Evolutionary conservation across 495 filamentous ascomycete species (phyloP).

Genomic region (Aspergillus campestris): DNA sequence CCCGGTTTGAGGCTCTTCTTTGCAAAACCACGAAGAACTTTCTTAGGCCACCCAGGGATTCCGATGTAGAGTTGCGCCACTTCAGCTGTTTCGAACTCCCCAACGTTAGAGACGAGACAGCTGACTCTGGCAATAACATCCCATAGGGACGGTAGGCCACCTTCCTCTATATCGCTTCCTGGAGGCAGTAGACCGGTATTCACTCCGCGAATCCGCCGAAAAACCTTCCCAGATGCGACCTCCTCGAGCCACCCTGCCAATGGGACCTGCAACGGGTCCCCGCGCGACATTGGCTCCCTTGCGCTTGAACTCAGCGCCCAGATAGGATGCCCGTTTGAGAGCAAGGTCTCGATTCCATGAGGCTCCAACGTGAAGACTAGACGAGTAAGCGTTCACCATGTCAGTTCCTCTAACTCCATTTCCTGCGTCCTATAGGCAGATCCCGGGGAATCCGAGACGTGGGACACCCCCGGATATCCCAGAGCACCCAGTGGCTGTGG

Average conservation of each 20-base stretch:
- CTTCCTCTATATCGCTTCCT: constrained; percentile 29
- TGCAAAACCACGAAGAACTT: constrained; percentile 58
- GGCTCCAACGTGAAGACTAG: constrained; percentile 48
- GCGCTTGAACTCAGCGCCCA: constrained; percentile 45
- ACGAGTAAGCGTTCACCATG: constrained; percentile 50
- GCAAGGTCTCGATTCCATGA: constrained; percentile 45
- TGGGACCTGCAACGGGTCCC: constrained; percentile 51
- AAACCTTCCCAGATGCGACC: constrained; percentile 72
- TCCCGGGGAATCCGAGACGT: constrained; percentile 49
- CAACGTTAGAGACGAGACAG: constrained; percentile 43
- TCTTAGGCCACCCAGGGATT: constrained; percentile 38
- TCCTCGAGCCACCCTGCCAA: constrained; percentile 57
- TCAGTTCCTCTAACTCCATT: constrained; percentile 53
- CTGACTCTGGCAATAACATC: constrained; percentile 46
- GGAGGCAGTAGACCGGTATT: constrained; percentile 5
- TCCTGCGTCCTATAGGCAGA: constrained; percentile 57
- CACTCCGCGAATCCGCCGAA: no score
- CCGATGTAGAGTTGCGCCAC: constrained; percentile 52
- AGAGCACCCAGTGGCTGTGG: constrained; percentile 37
- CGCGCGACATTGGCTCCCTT: constrained; percentile 45
- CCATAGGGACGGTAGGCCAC: constrained; percentile 52
- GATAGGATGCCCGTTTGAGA: constrained; percentile 32
- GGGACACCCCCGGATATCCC: constrained; percentile 44
- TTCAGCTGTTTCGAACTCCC: constrained; percentile 42
- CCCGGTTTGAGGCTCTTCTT: constrained; percentile 44